phyloP scores from a whole-genome alignment of 306 rosid species.

The Bauhinia variegata region DNA sequence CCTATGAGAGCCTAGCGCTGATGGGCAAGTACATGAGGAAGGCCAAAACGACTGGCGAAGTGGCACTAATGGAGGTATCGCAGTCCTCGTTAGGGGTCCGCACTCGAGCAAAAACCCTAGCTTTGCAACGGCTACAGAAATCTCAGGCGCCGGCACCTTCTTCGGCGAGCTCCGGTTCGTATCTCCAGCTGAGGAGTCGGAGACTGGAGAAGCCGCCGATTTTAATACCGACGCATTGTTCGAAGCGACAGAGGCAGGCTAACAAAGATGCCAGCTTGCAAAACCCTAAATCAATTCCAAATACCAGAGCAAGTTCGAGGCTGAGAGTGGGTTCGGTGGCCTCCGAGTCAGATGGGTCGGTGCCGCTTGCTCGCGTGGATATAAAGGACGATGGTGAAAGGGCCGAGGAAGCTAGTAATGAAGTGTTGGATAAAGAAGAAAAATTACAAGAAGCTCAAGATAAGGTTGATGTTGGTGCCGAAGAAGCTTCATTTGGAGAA shows the following conservation, averaged over 20 bases:
- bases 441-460: constrained; percentile 32
- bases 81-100: constrained; percentile 75
- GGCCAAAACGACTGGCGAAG: constrained; percentile 61
- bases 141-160: constrained; percentile 39
- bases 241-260: constrained; percentile 44
- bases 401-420: constrained; percentile 2
- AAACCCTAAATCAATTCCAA: constrained; percentile 44
- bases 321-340: constrained; percentile 43
- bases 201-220: constrained; percentile 64
- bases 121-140: constrained; percentile 58
- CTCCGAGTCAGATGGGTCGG: constrained; percentile 37
- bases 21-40: constrained; percentile 97
- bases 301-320: constrained; percentile 44
- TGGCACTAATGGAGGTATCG: constrained; percentile 65
- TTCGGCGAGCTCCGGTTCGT: constrained; percentile 51
- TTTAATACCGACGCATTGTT: constrained; percentile 36
- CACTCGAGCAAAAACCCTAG: constrained; percentile 95
- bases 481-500: constrained; percentile 86
- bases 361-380: constrained; percentile 28
- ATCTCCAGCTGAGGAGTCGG: constrained; percentile 87
- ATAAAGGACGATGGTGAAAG: constrained; percentile 20
- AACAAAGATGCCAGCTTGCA: constrained; percentile 20
- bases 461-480: constrained; percentile 46
- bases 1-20: background rate
- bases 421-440: constrained; percentile 13